phyloP scores from a whole-genome alignment of 192 early-diverging fungal species.

The Coemansia sp. region DNA sequence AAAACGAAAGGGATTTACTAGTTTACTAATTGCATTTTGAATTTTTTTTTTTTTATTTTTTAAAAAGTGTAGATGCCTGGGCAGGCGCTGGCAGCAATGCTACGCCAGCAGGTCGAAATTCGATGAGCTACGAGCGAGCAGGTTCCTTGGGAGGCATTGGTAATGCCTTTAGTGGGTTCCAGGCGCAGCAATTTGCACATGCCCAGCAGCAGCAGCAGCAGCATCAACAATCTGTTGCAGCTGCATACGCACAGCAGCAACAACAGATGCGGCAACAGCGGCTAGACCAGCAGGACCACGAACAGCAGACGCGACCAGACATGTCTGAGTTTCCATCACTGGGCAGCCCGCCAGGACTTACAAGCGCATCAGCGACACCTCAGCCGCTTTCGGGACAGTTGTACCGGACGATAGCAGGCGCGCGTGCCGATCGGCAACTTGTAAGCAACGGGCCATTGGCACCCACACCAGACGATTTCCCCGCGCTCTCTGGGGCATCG shows the following conservation, averaged over 20 bases:
- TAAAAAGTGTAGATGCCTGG: constrained; percentile 40
- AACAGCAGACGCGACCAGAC: constrained; percentile 42
- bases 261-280: constrained; percentile 32
- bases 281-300: constrained; percentile 19
- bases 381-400: constrained; percentile 35
- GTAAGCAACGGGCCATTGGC: constrained; percentile 12
- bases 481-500: constrained; percentile 24
- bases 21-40: background rate
- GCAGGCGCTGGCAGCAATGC: constrained; percentile 18
- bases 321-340: constrained; percentile 52
- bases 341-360: constrained; percentile 44
- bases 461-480: constrained; percentile 46
- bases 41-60: background rate
- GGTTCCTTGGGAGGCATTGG: constrained; percentile 14
- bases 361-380: constrained; percentile 13
- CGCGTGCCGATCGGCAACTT: constrained; percentile 17
- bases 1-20: background rate
- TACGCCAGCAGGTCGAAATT: constrained; percentile 28
- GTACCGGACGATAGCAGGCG: constrained; percentile 38
- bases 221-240: constrained; percentile 26
- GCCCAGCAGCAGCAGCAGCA: constrained; percentile 28
- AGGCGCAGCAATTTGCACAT: constrained; percentile 35
- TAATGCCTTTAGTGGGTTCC: constrained; percentile 31
- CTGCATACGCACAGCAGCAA: constrained; percentile 37
- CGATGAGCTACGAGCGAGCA: constrained; percentile 41